Evolutionary conservation across 2,329 filamentous ascomycete genomes (phyloP), one percentile per base, ranked within the genome.

Genomic region (Purpureocillium lavendulum): DNA sequence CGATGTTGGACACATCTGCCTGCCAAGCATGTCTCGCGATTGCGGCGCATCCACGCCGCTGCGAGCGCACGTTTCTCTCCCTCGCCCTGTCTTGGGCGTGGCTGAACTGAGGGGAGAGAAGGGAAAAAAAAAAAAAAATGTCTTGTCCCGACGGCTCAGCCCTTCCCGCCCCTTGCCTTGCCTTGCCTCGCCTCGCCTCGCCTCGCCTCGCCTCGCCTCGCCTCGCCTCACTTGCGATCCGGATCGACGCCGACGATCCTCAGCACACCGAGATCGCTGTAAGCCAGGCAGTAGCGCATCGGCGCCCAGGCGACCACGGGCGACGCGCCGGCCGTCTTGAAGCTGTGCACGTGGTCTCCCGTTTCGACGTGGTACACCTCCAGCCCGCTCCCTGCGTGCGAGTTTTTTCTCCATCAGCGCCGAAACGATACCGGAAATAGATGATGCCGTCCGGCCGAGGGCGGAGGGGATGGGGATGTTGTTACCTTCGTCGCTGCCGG

Each of bases 301-400:
- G 85, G 85, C 47, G 86, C 83, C 84, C 84, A 89, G 3, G 81
- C 75, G 7, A 88, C 81, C 10, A 84, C 71, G 2, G 78, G 75
- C 40, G 75, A 78, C 11, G 80, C 65, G 16, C 76, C 73, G 1
- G 69, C 67, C 9, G 83, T 82, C 58, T 87, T 86, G 48, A 87
- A 72, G 2, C 73, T 84, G 55, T 86, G 74, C 12, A 88, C 73
- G 47, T 77, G 72, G 33, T 88, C 84, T 16, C 84, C 84, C 4
- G 78, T 82, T 57, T 89, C 84, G 1, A 78, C 75, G 54, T 87
- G 83, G 15, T 75, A 77, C 32, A 88, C 75, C 36, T 85, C 77
- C 24, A 89, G 59, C 9, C 81, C 80, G 40, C 73, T 61, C 18
- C 76, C 73, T 74, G 41, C 18, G 17, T 29, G 26, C 26, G 26